Conservation (phyloP, 2,329 filamentous ascomycete species). For the Arthrinium phaeospermum region DNA sequence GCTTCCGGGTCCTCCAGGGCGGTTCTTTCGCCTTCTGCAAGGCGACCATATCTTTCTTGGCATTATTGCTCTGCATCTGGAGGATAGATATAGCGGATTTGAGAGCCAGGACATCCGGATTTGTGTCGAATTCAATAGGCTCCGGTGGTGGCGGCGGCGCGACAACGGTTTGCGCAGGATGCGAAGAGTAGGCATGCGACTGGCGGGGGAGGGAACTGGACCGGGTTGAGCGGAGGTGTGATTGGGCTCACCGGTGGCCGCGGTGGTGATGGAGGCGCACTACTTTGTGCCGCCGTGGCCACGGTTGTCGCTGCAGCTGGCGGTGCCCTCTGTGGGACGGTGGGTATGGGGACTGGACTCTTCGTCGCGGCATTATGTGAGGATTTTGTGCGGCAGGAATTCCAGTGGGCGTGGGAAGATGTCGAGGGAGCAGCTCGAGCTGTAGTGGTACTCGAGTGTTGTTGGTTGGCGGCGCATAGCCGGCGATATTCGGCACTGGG, state of each 20-base stretch:
- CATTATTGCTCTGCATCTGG: conserved; percentile 83
- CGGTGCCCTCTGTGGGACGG: conserved; percentile 18
- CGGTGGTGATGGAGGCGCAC: conserved; percentile 46
- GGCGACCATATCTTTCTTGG: conserved; percentile 73
- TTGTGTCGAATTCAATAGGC: conserved; percentile 65
- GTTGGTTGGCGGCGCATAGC: not conserved
- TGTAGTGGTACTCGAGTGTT: not conserved
- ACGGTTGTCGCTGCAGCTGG: not conserved
- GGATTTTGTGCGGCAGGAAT: not conserved
- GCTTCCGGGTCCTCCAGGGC: conserved; percentile 73
- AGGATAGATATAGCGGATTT: conserved; percentile 85
- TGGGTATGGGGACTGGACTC: conserved; percentile 10
- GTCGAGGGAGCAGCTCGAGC: not conserved
- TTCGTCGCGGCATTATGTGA: not conserved
- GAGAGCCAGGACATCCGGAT: conserved; percentile 87
- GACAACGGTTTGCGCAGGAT: conserved; percentile 27
- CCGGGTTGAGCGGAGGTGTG: conserved; percentile 54
- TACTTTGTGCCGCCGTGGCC: conserved; percentile 30
- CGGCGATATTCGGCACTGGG: conserved; percentile 21
- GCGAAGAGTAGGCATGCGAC: conserved; percentile 33
- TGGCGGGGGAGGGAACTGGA: conserved; percentile 37
- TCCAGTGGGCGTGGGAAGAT: not conserved
- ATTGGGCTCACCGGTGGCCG: conserved; percentile 61
- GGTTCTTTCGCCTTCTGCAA: conserved; percentile 72
- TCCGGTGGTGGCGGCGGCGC: conserved; percentile 53